Percentiles rank a stretch among this genome's conserved stretches.
phyloP scores from a whole-genome alignment of 1,284 basidiomycete genomes.

The Fistulinella cinereoalba region DNA sequence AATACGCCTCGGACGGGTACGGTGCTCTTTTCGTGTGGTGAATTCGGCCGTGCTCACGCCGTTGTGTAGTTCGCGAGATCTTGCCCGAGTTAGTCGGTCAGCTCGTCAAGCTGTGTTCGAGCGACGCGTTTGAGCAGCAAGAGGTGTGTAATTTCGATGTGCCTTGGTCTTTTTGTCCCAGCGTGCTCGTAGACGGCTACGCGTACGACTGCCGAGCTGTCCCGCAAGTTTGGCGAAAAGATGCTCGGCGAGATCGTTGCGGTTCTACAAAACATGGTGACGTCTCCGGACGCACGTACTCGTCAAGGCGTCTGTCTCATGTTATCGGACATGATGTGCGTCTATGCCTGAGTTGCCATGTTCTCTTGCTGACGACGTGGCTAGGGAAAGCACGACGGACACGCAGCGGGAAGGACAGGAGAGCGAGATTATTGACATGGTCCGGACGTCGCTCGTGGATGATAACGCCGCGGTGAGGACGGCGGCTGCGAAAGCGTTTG shows the following conservation, averaged over 20 bases:
- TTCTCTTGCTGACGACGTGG: conserved; percentile 1
- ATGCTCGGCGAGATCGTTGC: conserved; percentile 84
- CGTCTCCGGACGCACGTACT: conserved; percentile 70
- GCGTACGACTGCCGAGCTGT: conserved; percentile 86
- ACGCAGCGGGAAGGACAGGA: conserved; percentile 88
- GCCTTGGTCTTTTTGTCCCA: background rate
- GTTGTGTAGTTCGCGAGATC: conserved; percentile 80
- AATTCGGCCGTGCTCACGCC: background rate
- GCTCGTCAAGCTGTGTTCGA: conserved; percentile 74
- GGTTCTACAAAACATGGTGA: conserved; percentile 69
- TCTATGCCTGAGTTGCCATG: background rate
- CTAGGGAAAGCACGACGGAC: conserved; percentile 83
- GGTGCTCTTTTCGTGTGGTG: background rate
- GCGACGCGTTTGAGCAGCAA: conserved; percentile 82
- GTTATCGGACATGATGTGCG: conserved; percentile 85
- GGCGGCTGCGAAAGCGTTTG: conserved; percentile 93
- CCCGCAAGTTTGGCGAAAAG: conserved; percentile 94
- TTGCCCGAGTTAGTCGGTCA: conserved; percentile 83
- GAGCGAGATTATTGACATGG: conserved; percentile 83
- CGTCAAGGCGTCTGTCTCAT: conserved; percentile 89
- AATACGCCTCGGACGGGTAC: conserved; percentile 82
- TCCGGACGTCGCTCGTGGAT: conserved; percentile 87
- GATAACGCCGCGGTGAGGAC: conserved; percentile 83
- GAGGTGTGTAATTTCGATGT: conserved; percentile 57
- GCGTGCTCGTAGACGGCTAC: conserved; percentile 62